phyloP scores from a whole-genome alignment of 1,284 basidiomycete genomes.

The Ganoderma boninense region DNA sequence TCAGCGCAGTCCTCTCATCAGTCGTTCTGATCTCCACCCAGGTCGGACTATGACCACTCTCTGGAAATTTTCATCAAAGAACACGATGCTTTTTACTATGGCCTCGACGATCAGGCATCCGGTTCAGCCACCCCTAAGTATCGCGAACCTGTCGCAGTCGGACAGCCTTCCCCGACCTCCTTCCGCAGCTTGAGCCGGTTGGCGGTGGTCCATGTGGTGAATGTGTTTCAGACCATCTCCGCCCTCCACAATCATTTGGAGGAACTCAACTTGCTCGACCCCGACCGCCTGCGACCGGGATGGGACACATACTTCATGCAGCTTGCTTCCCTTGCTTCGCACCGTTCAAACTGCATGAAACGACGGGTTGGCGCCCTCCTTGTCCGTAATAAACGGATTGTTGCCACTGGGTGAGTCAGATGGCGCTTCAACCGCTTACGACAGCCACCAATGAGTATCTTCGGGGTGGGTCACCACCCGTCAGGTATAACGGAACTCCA shows the following conservation, averaged over 20 bases:
- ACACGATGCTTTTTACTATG: conserved; percentile 43
- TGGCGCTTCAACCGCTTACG: no score
- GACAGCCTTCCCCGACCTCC: conserved; percentile 9
- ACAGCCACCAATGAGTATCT: background rate
- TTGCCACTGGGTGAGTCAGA: conserved; percentile 81
- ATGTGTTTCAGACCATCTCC: conserved; percentile 67
- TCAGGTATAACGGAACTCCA: conserved; percentile 96
- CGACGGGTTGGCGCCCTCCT: conserved; percentile 94
- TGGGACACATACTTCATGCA: conserved; percentile 99
- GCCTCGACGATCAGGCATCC: conserved; percentile 15
- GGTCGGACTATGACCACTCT: conserved; percentile 45
- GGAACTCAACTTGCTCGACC: conserved; percentile 71
- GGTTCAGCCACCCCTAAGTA: conserved; percentile 10
- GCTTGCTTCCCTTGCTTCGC: conserved; percentile 87
- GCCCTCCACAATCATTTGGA: conserved; percentile 74
- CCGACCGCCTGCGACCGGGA: conserved; percentile 80
- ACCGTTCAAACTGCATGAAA: conserved; percentile 97
- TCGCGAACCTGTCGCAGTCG: background rate
- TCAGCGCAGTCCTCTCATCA: conserved; percentile 8
- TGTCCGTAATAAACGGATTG: conserved; percentile 86
- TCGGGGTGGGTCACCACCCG: background rate
- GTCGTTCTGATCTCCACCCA: conserved; percentile 4
- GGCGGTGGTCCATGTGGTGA: conserved; percentile 75
- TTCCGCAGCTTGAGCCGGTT: conserved; percentile 56
- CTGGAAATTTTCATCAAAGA: conserved; percentile 59